Evolutionary conservation across 192 early-diverging fungal genomes (phyloP).

Genomic region (Lobosporangium transversale): DNA sequence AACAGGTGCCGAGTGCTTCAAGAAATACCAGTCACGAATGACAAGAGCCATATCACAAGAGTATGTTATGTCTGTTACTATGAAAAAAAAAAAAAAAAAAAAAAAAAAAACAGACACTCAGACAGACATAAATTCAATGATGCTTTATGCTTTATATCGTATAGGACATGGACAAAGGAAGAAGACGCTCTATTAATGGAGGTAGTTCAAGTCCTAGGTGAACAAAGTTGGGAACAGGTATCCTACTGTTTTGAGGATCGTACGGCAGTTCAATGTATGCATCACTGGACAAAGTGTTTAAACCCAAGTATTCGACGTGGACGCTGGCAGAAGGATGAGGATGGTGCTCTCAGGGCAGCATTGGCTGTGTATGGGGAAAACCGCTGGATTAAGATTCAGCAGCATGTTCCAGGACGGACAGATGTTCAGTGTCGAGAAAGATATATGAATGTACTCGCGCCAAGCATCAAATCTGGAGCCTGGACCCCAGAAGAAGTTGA

Average conservation of each 20-base stretch:
- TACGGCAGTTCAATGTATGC: slow-evolving; percentile 75
- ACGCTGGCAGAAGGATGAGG: slow-evolving; percentile 75
- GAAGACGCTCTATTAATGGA: slow-evolving; percentile 71
- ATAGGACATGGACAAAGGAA: slow-evolving; percentile 72
- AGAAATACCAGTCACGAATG: slow-evolving; percentile 66
- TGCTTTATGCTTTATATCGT: neutral
- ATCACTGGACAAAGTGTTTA: slow-evolving; percentile 77
- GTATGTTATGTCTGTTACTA: slow-evolving; percentile 5
- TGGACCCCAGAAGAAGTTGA: slow-evolving; percentile 59
- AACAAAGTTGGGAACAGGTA: slow-evolving; percentile 78
- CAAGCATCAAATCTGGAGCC: slow-evolving; percentile 64
- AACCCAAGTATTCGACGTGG: slow-evolving; percentile 73
- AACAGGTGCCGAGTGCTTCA: slow-evolving; percentile 80
- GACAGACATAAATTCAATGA: neutral
- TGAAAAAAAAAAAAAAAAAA: no score
- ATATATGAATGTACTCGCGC: slow-evolving; percentile 75
- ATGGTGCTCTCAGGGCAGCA: slow-evolving; percentile 69
- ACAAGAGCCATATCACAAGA: slow-evolving; percentile 24
- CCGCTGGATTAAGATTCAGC: slow-evolving; percentile 77
- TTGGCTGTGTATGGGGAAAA: slow-evolving; percentile 72
- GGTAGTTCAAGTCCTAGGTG: slow-evolving; percentile 74
- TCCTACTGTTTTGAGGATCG: slow-evolving; percentile 71
- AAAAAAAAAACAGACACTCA: neutral
- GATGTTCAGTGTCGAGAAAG: slow-evolving; percentile 85
- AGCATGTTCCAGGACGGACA: slow-evolving; percentile 75